Evolutionary conservation across 2,329 filamentous ascomycete species (phyloP), one percentile per base, ranked within the genome.

Genomic region (Tolypocladium album): DNA sequence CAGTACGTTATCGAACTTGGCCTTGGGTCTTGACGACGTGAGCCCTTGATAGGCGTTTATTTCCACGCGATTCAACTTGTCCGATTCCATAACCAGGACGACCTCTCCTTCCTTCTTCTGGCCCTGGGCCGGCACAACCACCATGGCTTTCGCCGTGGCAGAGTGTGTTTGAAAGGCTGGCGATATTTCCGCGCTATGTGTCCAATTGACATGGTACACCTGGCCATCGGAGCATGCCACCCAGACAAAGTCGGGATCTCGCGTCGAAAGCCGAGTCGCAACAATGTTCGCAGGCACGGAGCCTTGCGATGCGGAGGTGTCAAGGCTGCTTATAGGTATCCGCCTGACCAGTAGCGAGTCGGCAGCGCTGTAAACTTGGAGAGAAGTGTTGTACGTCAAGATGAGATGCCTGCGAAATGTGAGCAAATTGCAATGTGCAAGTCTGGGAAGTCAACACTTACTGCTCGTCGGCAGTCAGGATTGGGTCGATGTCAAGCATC

Each of bases 271-370:
- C 27, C 71, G 69, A 70, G 75, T 77, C 17, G 75, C 75, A 58
- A 79, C 73, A 57, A 81, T 74, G 59, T 70, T 69, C 50, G 69
- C 65, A 60, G 71, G 60, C 50, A 60, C 62, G 43, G 69, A 59
- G 12, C 61, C 62, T 38, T 67, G 67, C 31, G 67, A 57, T 13
- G 66, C 64, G 6, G 68, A 65, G 38, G 67, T 58, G 56, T 72
- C 70, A 43, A 67, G 61, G 40, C 65, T 66, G 60, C 64, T 69
- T 64, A 87, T 76, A 15, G 82, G 76, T 56, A 97, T 87, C 60
- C 86, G 84, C 65, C 90, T 86, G 55, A 90, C 79, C 27, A 95
- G 83, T 57, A 95, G 82, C 1, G 94, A 97, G 59, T 91, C 92
- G 64, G 84, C 79, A 38, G 90, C 84, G 1, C 89, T 89, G 73